These are phyloP conservation scores for Aureobasidium subglaciale DNA, from an alignment of 2,329 filamentous ascomycete genomes.

Conservation along the genomic window DNA sequence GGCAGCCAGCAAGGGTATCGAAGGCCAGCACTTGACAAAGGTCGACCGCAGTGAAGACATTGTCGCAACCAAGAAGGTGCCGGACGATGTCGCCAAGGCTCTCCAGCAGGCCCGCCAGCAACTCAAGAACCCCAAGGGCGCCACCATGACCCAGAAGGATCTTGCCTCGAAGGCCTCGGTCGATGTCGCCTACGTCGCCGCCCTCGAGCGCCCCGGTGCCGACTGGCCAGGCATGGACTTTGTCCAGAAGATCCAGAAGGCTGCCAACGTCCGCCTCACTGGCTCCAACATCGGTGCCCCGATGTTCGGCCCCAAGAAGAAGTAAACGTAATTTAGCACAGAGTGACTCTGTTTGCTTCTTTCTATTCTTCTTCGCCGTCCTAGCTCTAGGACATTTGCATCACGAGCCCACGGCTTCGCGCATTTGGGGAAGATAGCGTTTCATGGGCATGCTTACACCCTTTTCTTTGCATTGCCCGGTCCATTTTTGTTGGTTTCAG, in stretches of 20 bases:
- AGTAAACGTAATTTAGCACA: conserved; percentile 26
- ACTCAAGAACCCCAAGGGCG: conserved; percentile 68
- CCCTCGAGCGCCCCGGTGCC: conserved; percentile 74
- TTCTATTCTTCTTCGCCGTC: neutral
- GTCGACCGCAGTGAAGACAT: conserved; percentile 97
- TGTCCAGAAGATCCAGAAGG: conserved; percentile 73
- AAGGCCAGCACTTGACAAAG: conserved; percentile 95
- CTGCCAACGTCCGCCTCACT: conserved; percentile 32
- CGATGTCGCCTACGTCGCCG: conserved; percentile 68
- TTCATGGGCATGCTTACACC: neutral
- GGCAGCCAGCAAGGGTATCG: conserved; percentile 35
- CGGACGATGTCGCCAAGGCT: conserved; percentile 69
- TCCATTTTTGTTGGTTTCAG: conserved; percentile 9
- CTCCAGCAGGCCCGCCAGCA: conserved; percentile 74
- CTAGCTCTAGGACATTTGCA: neutral
- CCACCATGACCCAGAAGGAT: conserved; percentile 80
- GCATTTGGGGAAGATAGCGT: neutral
- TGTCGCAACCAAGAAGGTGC: conserved; percentile 91
- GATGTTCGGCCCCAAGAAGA: conserved; percentile 71
- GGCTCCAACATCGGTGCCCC: conserved; percentile 62
- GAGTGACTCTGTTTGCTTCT: neutral
- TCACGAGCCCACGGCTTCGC: neutral
- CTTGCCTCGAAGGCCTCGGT: conserved; percentile 84
- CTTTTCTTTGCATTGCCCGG: neutral
- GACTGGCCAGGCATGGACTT: conserved; percentile 80